Conservation (phyloP, 2,329 filamentous ascomycete species). For the Penicillium verrucosum region DNA sequence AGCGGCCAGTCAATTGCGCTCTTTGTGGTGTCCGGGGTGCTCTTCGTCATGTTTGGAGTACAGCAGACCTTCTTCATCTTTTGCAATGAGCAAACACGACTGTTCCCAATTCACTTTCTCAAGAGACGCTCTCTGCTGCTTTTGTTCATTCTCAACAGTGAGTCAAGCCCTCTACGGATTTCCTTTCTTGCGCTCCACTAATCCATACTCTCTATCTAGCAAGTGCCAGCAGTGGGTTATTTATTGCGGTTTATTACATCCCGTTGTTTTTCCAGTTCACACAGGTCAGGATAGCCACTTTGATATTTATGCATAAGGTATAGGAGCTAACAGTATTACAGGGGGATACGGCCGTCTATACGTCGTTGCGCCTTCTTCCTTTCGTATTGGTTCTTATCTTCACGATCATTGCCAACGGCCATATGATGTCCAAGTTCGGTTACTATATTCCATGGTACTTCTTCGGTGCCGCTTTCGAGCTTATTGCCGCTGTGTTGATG, state of each 20-base stretch:
- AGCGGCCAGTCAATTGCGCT: not conserved
- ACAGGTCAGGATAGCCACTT: not conserved
- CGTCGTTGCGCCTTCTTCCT: not conserved
- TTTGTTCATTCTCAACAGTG: not conserved
- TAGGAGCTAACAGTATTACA: not conserved
- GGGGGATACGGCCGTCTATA: not conserved
- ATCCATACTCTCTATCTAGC: not conserved
- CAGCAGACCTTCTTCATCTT: not conserved
- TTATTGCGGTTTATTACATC: not conserved
- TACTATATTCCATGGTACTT: not conserved
- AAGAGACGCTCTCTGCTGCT: not conserved
- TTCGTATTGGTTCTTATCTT: not conserved
- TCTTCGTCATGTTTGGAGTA: not conserved
- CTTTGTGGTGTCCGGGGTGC: not conserved
- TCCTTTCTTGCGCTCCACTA: not conserved
- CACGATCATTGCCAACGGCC: not conserved
- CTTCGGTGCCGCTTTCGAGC: not conserved
- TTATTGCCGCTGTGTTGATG: not conserved
- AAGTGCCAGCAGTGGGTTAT: not conserved
- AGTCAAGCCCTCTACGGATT: not conserved
- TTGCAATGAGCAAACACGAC: not conserved
- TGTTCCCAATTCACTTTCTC: not conserved
- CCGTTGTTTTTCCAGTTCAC: not conserved
- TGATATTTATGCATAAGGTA: not conserved
- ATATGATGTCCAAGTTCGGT: not conserved